Conservation (phyloP, 202 grass and related monocot species). For the Schoenoplectus triqueter region DNA sequence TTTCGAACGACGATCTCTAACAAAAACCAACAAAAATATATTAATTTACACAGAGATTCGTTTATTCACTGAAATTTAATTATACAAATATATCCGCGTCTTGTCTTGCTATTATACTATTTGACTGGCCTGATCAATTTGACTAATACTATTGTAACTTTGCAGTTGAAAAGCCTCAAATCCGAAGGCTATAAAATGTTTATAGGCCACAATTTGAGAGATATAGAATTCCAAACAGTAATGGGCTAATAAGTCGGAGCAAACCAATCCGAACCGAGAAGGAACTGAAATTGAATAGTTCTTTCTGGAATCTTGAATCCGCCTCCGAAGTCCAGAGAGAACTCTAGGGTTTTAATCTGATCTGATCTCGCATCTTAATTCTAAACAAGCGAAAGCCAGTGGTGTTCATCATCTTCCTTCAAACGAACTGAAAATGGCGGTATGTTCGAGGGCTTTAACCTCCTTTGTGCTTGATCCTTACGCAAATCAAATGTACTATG, state of each 20-base stretch:
- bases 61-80: no score
- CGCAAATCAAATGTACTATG: neutral
- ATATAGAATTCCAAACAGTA: neutral
- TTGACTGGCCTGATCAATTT: neutral
- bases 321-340: constrained; percentile 30
- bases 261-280: constrained; percentile 22
- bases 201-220: neutral
- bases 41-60: no score
- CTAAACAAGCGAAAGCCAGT: neutral
- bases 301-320: constrained; percentile 24
- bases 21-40: no score
- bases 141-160: neutral
- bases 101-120: no score
- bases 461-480: neutral
- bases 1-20: no score
- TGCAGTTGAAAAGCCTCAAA: neutral
- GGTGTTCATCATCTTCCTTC: neutral
- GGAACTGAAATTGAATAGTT: constrained; percentile 7
- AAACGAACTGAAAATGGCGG: constrained; percentile 37
- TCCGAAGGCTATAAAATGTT: neutral
- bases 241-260: neutral
- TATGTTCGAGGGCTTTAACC: neutral
- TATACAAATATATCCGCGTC: no score
- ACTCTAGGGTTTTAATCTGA: constrained; percentile 39
- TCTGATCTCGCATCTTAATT: constrained; percentile 1